These are phyloP conservation scores for Luvunga scandens DNA, from an alignment of 345 rosid genomes.

Conservation along the genomic window DNA sequence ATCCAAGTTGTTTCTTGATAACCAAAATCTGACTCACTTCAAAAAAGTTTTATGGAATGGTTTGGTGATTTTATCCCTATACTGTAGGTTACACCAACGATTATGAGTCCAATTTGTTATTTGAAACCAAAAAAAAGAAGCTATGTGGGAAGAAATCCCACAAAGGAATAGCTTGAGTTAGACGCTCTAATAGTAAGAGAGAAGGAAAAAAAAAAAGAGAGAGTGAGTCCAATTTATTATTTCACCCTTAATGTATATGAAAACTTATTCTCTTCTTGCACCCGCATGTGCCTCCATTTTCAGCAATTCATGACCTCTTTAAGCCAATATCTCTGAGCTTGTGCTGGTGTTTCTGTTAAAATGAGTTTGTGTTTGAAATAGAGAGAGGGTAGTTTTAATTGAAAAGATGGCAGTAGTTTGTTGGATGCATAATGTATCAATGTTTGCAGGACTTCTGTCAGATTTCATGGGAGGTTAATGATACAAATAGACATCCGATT, in stretches of 20 bases:
- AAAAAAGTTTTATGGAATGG: background rate
- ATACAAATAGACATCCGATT: background rate
- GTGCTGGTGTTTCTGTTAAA: background rate
- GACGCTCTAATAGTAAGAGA: no score
- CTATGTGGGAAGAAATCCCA: no score
- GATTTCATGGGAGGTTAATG: background rate
- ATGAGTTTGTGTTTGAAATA: background rate
- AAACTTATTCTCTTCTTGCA: background rate
- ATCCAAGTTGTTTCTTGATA: background rate
- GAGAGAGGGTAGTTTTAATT: background rate
- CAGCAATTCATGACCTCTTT: conserved; percentile 5
- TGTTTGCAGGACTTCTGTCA: background rate
- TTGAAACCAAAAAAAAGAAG: no score
- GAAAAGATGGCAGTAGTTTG: background rate
- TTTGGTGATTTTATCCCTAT: background rate
- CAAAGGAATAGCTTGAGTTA: no score
- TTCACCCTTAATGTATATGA: background rate
- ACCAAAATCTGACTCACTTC: background rate
- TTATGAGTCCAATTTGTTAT: background rate
- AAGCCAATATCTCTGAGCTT: background rate
- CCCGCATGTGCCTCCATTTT: conserved; percentile 3
- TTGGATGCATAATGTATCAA: background rate
- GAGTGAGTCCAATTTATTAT: background rate
- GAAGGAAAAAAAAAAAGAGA: no score
- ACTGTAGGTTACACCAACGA: background rate